phyloP scores from a whole-genome alignment of 2,329 filamentous ascomycete genomes.

The Pseudocercospora vitis region DNA sequence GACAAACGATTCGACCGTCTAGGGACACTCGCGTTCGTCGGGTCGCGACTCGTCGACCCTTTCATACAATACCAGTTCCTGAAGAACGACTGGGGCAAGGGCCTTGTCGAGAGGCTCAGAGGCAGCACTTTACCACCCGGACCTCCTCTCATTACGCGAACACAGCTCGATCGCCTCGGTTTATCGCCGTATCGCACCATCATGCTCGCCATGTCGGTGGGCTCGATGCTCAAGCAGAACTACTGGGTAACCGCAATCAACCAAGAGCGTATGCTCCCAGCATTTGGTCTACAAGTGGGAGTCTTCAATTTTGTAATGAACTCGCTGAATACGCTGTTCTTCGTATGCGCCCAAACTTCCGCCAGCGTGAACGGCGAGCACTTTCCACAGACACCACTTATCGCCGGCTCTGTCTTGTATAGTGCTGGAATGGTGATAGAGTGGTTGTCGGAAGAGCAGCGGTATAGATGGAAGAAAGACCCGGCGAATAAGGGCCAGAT shows the following conservation, averaged over 20 bases:
- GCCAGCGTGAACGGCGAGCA: constrained; percentile 42
- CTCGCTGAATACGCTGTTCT: constrained; percentile 56
- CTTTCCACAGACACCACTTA: constrained; percentile 46
- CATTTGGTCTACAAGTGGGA: constrained; percentile 47
- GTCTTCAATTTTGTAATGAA: constrained; percentile 58
- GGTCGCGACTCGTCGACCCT: constrained; percentile 50
- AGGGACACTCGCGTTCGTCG: constrained; percentile 46
- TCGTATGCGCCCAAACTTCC: constrained; percentile 53
- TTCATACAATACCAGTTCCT: constrained; percentile 53
- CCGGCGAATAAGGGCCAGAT: constrained; percentile 54
- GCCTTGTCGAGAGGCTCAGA: constrained; percentile 50
- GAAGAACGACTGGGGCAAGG: constrained; percentile 43
- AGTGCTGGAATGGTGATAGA: constrained; percentile 55
- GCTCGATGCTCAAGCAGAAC: constrained; percentile 57
- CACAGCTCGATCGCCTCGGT: constrained; percentile 43
- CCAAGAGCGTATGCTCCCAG: constrained; percentile 52
- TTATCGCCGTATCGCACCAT: constrained; percentile 54
- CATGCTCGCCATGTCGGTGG: constrained; percentile 56
- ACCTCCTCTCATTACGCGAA: constrained; percentile 42
- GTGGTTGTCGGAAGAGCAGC: constrained; percentile 58
- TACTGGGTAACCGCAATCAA: constrained; percentile 53
- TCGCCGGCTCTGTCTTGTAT: constrained; percentile 54
- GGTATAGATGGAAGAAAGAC: constrained; percentile 53
- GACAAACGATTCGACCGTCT: constrained; percentile 42
- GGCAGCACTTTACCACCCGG: constrained; percentile 46